Conservation (phyloP, 495 filamentous ascomycete genomes). For the Articulospora tetracladia region DNA sequence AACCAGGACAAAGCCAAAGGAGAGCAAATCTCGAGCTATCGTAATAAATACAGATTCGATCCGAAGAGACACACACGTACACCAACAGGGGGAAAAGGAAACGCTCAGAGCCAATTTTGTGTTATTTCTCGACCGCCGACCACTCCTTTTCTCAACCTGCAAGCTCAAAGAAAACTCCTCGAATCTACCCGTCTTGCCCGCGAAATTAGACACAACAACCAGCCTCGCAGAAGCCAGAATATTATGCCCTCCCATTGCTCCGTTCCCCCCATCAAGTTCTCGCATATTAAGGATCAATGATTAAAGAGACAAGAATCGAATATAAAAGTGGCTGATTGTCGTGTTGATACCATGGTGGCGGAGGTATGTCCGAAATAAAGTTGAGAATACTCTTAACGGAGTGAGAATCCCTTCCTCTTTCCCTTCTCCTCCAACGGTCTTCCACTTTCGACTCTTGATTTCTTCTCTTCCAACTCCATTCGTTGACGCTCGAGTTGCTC, state of each 20-base stretch:
- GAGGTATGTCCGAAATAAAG: conserved; percentile 14
- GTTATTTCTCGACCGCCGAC: conserved; percentile 20
- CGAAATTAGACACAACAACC: conserved; percentile 7
- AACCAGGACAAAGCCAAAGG: conserved; percentile 17
- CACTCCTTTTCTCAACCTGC: conserved; percentile 6
- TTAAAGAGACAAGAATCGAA: conserved; percentile 30
- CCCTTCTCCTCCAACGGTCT: conserved; percentile 95
- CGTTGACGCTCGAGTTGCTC: conserved; percentile 95
- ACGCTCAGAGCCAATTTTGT: conserved; percentile 20
- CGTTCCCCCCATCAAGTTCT: conserved; percentile 4
- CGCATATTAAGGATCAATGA: conserved; percentile 26
- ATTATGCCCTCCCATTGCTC: conserved; percentile 15
- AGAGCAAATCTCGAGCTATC: conserved; percentile 26
- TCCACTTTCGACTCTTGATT: conserved; percentile 85
- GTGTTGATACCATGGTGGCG: conserved; percentile 15
- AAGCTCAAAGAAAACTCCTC: conserved; percentile 20
- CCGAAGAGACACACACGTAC: conserved; percentile 17
- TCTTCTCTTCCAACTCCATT: conserved; percentile 95
- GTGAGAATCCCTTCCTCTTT: conserved; percentile 95
- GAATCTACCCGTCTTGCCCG: conserved; percentile 12
- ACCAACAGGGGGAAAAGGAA: conserved; percentile 11
- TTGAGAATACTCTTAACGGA: conserved; percentile 59
- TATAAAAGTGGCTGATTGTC: conserved; percentile 23
- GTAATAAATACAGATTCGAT: conserved; percentile 24
- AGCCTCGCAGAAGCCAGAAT: conserved; percentile 24